These are phyloP conservation scores for Colletotrichum spaethianum DNA, from an alignment of 2,329 filamentous ascomycete genomes.

Conservation along the genomic window DNA sequence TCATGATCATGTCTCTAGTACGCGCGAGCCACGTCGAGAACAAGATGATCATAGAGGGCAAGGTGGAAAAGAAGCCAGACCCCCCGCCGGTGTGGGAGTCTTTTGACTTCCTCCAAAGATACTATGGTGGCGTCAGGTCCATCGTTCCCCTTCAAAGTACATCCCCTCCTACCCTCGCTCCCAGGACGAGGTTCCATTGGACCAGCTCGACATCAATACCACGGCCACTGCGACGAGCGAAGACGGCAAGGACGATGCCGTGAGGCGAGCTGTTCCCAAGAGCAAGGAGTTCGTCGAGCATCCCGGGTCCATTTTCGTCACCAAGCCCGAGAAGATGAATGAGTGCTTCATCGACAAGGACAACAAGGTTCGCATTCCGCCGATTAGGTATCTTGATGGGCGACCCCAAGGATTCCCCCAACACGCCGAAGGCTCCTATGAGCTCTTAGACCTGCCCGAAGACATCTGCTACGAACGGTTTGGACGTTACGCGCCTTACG, in stretches of 20 bases:
- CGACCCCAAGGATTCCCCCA: slow-evolving; percentile 88
- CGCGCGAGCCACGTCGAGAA: slow-evolving; percentile 82
- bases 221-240: slow-evolving; percentile 45
- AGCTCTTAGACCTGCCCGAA: slow-evolving; percentile 82
- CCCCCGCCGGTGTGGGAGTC: slow-evolving; percentile 84
- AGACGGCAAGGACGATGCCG: slow-evolving; percentile 47
- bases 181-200: slow-evolving; percentile 69
- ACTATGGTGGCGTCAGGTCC: slow-evolving; percentile 88
- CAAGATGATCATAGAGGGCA: slow-evolving; percentile 68
- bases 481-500: slow-evolving; percentile 90
- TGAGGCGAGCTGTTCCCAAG: slow-evolving; percentile 53
- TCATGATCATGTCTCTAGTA: slow-evolving; percentile 84
- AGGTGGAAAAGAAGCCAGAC: slow-evolving; percentile 70
- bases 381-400: slow-evolving; percentile 81
- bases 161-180: slow-evolving; percentile 84
- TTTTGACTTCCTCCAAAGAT: slow-evolving; percentile 88
- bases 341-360: slow-evolving; percentile 85
- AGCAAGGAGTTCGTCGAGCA: slow-evolving; percentile 69
- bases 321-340: slow-evolving; percentile 66
- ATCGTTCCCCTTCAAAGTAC: slow-evolving; percentile 78
- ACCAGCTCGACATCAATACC: slow-evolving; percentile 55
- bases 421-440: slow-evolving; percentile 88
- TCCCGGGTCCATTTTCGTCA: slow-evolving; percentile 54
- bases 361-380: slow-evolving; percentile 76
- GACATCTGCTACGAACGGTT: slow-evolving; percentile 95